Evolutionary conservation across 495 filamentous ascomycete species (phyloP), one percentile per base, ranked within the genome.

Genomic region (Sordaria brevicollis): DNA sequence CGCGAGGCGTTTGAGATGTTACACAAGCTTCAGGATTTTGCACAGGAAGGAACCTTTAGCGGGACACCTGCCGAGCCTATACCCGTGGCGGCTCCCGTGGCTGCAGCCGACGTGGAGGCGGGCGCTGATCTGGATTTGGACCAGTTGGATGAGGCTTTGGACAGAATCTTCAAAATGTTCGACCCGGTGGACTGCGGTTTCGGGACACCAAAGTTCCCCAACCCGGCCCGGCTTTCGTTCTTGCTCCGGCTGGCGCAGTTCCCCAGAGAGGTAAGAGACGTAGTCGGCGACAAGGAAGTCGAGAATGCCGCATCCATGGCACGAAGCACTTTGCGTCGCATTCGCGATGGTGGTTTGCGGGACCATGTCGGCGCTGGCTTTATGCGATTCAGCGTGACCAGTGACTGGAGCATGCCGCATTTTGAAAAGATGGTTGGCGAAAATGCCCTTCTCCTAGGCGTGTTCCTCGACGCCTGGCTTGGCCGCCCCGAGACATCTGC

Each of bases 391-490:
- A 96, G 93, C 39, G 90, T 97, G 7, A 98, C 95, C 6, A 81
- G 86, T 33, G 91, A 97, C 78, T 99, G 95, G 95, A 89, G 87
- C 68, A 79, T 99, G 43, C 95, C 95, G 31, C 94, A 97, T 75
- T 99, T 99, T 75, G 95, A 99, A 80, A 99, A 99, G 85, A 97
- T 99, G 92, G 87, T 97, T 3, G 94, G 94, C 69, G 96, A 98
- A 76, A 94, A 99, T 73, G 92, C 91, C 8, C 91, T 97, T 71
- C 86, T 99, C 13, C 80, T 99, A 15, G 86, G 91, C 71, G 86
- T 93, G 29, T 99, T 96, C 76, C 84, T 97, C 6, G 94, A 98
- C 75, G 94, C 91, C 0, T 98, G 93, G 82, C 85, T 93, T 11
- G 80, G 91, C 5, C 89, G 88, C 10, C 84, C 87, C 69, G 86